Base-by-base conservation (phyloP, 2,329 filamentous ascomycete species). In the Waltergamsia citrina region DNA sequence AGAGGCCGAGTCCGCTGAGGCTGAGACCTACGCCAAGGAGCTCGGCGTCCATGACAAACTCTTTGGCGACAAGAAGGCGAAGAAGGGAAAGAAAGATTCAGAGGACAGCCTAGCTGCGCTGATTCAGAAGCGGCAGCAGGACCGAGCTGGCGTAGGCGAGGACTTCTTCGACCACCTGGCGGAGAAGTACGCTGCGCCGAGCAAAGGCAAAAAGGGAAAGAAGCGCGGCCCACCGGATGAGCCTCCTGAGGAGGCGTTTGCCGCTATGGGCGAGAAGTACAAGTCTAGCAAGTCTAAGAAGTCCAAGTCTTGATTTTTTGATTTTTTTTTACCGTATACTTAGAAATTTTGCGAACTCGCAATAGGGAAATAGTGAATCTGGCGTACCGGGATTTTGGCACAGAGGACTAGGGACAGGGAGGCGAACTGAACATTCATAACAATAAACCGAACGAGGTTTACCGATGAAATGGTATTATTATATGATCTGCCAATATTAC, bases 11-110 rank as follows among this genome's bases (percentile, higher is more conserved):
- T 77, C 69, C 1, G 62, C 69, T 14, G 82, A 90, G 56, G 86
- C 88, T 0, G 76, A 81, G 51, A 77, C 83, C 40, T 69, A 82
- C 39, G 81, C 81, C 1, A 81, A 83, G 54, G 75, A 90, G 54
- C 54, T 90, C 4, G 83, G 83, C 3, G 70, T 86, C 4, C 72
- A 82, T 45, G 81, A 85, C 37, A 78, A 81, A 52, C 52, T 85
- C 19, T 81, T 79, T 43, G 73, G 63, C 2, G 33, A 35, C 5
- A 28, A 24, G 6, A 74, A 71, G 46, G 51, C 37, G 60, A 57
- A 52, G 37, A 62, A 64, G 40, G 55, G 50, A 25, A 62, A 60
- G 45, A 43, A 46, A 21, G 49, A 53, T 49, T 65, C 69, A 0
- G 71, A 75, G 46, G 63, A 67, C 21, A 62, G 57, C 15, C 63